Evolutionary conservation across 192 early-diverging fungal genomes (phyloP), one percentile per base, ranked within the genome.

Genomic region (Cladochytrium replicatum): DNA sequence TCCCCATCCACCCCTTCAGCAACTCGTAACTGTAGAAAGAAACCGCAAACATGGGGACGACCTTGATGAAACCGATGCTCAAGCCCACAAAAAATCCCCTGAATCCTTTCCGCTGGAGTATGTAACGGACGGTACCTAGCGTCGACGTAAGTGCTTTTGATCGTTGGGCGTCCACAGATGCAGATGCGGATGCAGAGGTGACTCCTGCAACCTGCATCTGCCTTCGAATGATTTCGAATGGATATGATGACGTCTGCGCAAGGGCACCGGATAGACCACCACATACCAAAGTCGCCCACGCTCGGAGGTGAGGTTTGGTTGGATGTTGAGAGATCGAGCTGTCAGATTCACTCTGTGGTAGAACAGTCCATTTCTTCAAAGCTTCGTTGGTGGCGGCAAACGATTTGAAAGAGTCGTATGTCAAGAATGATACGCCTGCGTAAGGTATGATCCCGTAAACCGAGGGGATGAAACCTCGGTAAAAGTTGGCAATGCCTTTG

Each of bases 51-150:
- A 98, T 92, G 0, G 94, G 94, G 24, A 79, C 78, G 2, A 98
- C 85, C 62, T 98, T 98, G 55, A 98, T 60, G 61, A 89, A 98
- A 28, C 94, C 94, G 61, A 98, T 98, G 24, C 81, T 89, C 38
- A 98, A 68, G n/a, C 94, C 94, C 8, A 98, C 89, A 77, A 83
- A 98, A 64, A 95, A 94, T 4, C 94, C 94, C 24, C 77, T 73
- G 37, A 75, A 62, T 21, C 92, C 92, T 19, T 71, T 71, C 29
- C 60, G 58, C 28, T 43, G 38, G 61, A 78, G 87, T 43, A 98
- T 85, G 3, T 65, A 63, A 32, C 56, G 62, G 2, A 71, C 69
- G 11, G 85, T 85, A 27, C 79, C 68, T 46, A 47, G 48, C 21
- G 69, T 77, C 7, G 52, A 43, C 4, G 50, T 43, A n/a, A n/a